Conservation (phyloP, 78 protist genomes). For the Emiliania huxleyi region DNA sequence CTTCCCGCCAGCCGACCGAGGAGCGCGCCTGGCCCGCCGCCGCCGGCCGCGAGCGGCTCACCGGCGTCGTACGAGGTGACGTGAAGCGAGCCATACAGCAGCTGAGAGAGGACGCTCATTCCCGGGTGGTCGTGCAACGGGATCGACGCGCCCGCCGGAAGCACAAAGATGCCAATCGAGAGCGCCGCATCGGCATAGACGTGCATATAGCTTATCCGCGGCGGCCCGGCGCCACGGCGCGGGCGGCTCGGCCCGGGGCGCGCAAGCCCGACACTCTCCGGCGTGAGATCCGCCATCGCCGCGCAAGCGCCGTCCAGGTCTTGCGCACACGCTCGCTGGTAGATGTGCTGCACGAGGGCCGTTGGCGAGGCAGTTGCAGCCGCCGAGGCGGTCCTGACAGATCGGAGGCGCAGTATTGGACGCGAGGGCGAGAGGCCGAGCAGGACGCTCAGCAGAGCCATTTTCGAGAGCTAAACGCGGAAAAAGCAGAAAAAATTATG, state of each 20-base stretch:
- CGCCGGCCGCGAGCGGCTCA: neutral
- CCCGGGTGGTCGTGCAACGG: constrained; percentile 19
- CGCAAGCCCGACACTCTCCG: neutral
- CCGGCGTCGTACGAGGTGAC: constrained; percentile 13
- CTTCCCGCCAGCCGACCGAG: neutral
- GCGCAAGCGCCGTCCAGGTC: neutral
- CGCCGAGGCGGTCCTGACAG: too few species aligned
- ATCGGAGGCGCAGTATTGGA: too few species aligned
- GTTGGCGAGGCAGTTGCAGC: too few species aligned
- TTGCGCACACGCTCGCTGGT: neutral
- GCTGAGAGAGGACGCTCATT: neutral
- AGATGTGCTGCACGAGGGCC: neutral
- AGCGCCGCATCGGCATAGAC: neutral
- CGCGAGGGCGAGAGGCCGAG: too few species aligned
- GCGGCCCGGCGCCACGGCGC: neutral
- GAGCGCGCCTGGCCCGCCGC: neutral
- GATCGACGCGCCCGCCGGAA: neutral
- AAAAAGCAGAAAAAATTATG: too few species aligned
- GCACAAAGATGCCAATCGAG: neutral
- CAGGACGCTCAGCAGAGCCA: too few species aligned
- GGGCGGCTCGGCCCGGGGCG: neutral
- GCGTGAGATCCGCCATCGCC: neutral
- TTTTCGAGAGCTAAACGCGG: too few species aligned
- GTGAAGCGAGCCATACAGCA: neutral
- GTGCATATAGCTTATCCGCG: neutral